A percentile compares a stretch with the other conserved stretches of the same genome.
These are phyloP conservation scores for Cudoniella acicularis DNA, from an alignment of 495 filamentous ascomycete genomes.

Conservation along the genomic window DNA sequence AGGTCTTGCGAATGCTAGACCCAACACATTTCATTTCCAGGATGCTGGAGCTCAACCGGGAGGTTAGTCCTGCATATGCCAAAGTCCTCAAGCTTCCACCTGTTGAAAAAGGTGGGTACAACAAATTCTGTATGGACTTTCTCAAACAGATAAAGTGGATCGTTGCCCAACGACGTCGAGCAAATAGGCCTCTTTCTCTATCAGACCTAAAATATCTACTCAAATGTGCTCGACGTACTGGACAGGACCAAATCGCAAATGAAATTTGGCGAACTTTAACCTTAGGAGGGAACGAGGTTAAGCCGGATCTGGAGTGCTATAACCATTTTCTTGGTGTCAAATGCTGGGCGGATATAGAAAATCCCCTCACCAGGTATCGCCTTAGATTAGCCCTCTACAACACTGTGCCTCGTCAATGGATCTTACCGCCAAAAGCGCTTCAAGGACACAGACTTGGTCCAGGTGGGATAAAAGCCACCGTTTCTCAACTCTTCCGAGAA, in stretches of 20 bases:
- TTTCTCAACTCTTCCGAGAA: slow-evolving; percentile 35
- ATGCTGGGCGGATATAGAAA: slow-evolving; percentile 38
- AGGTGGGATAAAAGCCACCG: slow-evolving; percentile 14
- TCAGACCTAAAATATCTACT: slow-evolving; percentile 56
- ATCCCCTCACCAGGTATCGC: slow-evolving; percentile 31
- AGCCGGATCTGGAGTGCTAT: slow-evolving; percentile 47
- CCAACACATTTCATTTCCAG: slow-evolving; percentile 32
- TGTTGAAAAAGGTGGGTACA: slow-evolving; percentile 28
- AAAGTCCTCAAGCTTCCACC: slow-evolving; percentile 14
- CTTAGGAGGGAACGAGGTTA: slow-evolving; percentile 18
- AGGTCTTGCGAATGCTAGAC: slow-evolving; percentile 45
- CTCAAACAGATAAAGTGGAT: slow-evolving; percentile 35
- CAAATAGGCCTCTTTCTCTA: slow-evolving; percentile 32
- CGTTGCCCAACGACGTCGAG: slow-evolving; percentile 30
- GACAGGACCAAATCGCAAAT: slow-evolving; percentile 41
- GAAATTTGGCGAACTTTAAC: slow-evolving; percentile 45
- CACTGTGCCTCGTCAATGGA: slow-evolving; percentile 29
- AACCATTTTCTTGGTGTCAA: slow-evolving; percentile 52
- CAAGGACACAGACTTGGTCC: slow-evolving; percentile 7
- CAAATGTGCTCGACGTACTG: slow-evolving; percentile 47
- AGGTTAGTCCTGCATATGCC: slow-evolving; percentile 25
- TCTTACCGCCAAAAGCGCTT: neutral
- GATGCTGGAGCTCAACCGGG: slow-evolving; percentile 19
- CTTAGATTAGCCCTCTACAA: slow-evolving; percentile 38
- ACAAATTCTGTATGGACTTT: slow-evolving; percentile 29